phyloP scores from a whole-genome alignment of 2,329 filamentous ascomycete species.

The Paraconiothyrium brasiliense region DNA sequence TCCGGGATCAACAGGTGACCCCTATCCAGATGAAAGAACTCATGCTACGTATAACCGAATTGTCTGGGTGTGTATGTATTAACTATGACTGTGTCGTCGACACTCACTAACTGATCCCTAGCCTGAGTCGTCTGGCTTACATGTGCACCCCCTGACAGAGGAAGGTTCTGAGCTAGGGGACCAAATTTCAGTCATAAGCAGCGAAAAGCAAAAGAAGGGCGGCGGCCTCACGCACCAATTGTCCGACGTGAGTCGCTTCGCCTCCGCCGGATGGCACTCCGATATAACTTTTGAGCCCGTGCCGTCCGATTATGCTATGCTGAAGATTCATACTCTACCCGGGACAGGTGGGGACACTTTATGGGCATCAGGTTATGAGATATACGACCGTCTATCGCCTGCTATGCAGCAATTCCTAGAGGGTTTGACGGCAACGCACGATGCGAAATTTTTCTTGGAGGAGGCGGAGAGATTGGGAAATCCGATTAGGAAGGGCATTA shows the following conservation, averaged over 20 bases:
- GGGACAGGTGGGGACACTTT: conserved; percentile 49
- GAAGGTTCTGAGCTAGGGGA: conserved; percentile 53
- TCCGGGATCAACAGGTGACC: conserved; percentile 67
- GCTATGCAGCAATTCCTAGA: conserved; percentile 61
- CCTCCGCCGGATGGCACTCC: conserved; percentile 64
- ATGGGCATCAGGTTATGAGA: conserved; percentile 53
- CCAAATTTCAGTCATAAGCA: conserved; percentile 52
- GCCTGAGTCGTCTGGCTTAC: conserved; percentile 39
- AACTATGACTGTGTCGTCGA: no score
- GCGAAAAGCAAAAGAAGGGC: conserved; percentile 44
- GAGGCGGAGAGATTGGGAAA: conserved; percentile 39
- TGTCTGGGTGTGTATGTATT: conserved; percentile 64
- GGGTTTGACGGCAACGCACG: conserved; percentile 57
- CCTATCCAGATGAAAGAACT: conserved; percentile 71
- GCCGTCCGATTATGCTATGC: conserved; percentile 53
- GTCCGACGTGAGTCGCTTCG: conserved; percentile 46
- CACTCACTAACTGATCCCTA: conserved; percentile 19
- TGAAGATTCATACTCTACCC: conserved; percentile 45
- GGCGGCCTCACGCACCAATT: conserved; percentile 54
- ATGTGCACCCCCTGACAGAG: conserved; percentile 55
- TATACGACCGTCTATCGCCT: conserved; percentile 61
- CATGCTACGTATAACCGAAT: conserved; percentile 66
- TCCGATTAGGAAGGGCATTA: conserved; percentile 36
- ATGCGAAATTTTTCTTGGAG: conserved; percentile 41
- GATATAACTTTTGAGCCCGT: conserved; percentile 54